phyloP scores from a whole-genome alignment of 352 stramenopile species.

The Phytophthora macrochlamydospora region DNA sequence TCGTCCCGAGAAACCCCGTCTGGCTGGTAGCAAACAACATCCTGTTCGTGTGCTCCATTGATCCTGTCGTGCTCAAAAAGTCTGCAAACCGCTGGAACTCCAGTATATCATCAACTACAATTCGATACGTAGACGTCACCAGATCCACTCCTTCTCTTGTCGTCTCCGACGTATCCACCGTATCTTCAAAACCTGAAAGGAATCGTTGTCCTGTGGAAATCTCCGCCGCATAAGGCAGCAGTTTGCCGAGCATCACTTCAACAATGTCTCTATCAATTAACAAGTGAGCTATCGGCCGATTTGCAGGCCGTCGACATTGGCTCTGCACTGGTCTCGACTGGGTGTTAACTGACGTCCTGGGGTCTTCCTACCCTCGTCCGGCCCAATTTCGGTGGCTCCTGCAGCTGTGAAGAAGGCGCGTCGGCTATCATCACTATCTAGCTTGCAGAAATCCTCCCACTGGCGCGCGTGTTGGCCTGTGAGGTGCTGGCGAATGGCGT shows the following conservation, averaged over 20 bases:
- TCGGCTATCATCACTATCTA: slow-evolving; percentile 49
- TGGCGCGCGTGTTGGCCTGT: slow-evolving; percentile 49
- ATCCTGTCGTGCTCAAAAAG: slow-evolving; percentile 25
- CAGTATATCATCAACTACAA: slow-evolving; percentile 11
- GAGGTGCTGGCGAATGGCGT: slow-evolving; percentile 71
- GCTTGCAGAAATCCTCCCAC: slow-evolving; percentile 52
- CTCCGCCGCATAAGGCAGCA: slow-evolving; percentile 23
- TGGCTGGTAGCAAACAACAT: slow-evolving; percentile 15
- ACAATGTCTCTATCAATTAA: slow-evolving; percentile 34
- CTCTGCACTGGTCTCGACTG: not conserved
- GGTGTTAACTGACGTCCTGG: not conserved
- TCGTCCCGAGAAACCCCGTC: not conserved
- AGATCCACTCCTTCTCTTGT: slow-evolving; percentile 5
- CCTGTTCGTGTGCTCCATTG: slow-evolving; percentile 16
- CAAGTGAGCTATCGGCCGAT: slow-evolving; percentile 21
- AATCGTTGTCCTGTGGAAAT: slow-evolving; percentile 7
- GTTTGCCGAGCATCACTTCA: slow-evolving; percentile 16
- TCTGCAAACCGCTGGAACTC: slow-evolving; percentile 37
- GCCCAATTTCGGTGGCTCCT: not conserved
- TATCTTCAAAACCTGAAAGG: slow-evolving; percentile 30
- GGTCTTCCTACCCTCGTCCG: not conserved
- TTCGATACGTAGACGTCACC: slow-evolving; percentile 16
- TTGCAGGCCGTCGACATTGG: not conserved
- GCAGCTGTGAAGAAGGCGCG: slow-evolving; percentile 53
- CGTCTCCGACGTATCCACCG: slow-evolving; percentile 17